Base-by-base conservation (phyloP, 495 filamentous ascomycete genomes). In the Gamarada debralockiae region DNA sequence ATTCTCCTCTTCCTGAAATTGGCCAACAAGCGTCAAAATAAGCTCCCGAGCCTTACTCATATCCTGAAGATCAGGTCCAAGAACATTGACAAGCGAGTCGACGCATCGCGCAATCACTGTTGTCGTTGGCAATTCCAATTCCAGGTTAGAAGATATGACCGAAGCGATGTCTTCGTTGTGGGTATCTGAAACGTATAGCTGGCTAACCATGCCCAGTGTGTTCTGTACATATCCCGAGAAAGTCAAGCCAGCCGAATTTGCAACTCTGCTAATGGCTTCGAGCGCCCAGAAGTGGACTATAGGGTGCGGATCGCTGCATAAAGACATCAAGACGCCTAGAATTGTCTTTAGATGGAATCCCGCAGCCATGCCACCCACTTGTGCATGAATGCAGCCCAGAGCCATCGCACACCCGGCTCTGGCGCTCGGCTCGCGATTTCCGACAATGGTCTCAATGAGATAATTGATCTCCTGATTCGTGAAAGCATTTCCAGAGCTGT, bases 301-400 rank as follows among this genome's bases (percentile, higher is more conserved):
- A 0, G 93, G 92, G 57, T 97, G 92, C n/a, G 93, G 89, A 63
- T 99, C 93, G 59, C 87, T 95, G 67, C 90, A 89, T 6, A 99
- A 72, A 18, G 92, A 97, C 88, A 97, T 92, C 18, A 99, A 69
- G 29, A 99, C 90, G 15, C 90, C 88, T 31, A 95, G 81, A 45
- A 99, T 97, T 7, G 89, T 95, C 70, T 97, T 97, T 13, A 99
- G 73, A 66, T 99, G 93, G 60, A 90, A 87, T n/a, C 91, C 90
- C 46, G 93, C 93, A 51, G 95, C 95, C 92, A 99, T 97, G 57
- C 93, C 93, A 50, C 93, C 93, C 25, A 97, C 87, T 65, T 96
- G 89, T 2, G 90, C 84, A 67, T 97, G 93, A 39, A 97, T 97
- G 56, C 85, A 89, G 13, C 92, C 93, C 50, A 99, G 72, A 29